Evolutionary conservation across 2,329 filamentous ascomycete species (phyloP), one percentile per base, ranked within the genome.

Genomic region (Bipolaris zeicola): DNA sequence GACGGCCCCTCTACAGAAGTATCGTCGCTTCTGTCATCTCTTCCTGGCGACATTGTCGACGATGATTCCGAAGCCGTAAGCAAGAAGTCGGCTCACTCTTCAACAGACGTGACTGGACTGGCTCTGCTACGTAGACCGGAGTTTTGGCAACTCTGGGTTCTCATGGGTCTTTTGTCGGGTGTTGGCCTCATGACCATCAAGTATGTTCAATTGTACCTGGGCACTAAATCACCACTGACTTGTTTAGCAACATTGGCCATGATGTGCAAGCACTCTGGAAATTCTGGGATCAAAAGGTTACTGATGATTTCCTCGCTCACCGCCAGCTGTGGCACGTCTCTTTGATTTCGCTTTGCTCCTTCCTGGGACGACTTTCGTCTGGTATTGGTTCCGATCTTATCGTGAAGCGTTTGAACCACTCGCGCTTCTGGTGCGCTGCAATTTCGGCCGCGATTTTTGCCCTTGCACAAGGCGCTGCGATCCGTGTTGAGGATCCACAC

Each of bases 161-260:
- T 96, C 64, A 91, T 99, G 84, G 92, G 89, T 37, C 85, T 97
- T n/a, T 81, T 98, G 60, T 92, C 92, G 5, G 95, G 95, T 50
- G 90, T 97, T 67, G 95, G 95, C 10, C 80, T 99, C 63, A 99
- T 99, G 95, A 98, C 94, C 0, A 99, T 99, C 78, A 99, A 99
- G 92, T 96, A 82, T 77, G 89, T 81, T 22, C 47, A 7, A 14
- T 31, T 43, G 13, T 50, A n/a, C 11, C 14, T 24, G 0, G 1
- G 26, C 8, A 10, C 22, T 34, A 5, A 58, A n/a, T 28, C 3
- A 38, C 28, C 2, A 10, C 78, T 80, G 69, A 79, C 60, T 13
- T 46, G 10, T 39, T 20, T 65, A 96, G 92, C 79, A 99, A 99
- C 68, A 96, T 98, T 70, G 95, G 95, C 41, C 96, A 96, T 72